Evolutionary conservation across 106 monocot genomes (phyloP).

Genomic region (Platanthera zijinensis): DNA sequence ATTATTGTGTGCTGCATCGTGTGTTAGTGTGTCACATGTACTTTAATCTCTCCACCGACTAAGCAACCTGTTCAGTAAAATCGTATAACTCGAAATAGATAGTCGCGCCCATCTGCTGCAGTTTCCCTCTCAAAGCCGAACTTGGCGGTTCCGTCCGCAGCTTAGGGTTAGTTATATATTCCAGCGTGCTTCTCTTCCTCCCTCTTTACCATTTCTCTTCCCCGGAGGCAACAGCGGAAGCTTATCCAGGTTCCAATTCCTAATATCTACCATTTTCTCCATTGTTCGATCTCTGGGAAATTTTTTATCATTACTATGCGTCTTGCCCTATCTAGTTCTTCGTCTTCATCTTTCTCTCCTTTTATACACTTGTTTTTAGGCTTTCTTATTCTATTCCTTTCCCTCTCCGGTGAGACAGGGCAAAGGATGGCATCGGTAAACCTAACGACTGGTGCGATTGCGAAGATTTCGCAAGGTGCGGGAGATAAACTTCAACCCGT

Average conservation of each 20-base stretch:
- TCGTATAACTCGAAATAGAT: not conserved
- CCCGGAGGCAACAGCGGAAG: not conserved
- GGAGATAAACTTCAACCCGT: constrained; percentile 38
- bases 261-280: too few relatives aligned
- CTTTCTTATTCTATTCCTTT: not conserved
- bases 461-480: constrained; percentile 26
- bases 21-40: too few relatives aligned
- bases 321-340: not conserved
- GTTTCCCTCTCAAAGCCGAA: constrained; percentile 5
- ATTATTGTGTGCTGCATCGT: too few relatives aligned
- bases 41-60: too few relatives aligned
- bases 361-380: not conserved
- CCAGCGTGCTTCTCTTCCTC: not conserved
- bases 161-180: constrained; percentile 1
- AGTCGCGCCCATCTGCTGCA: not conserved
- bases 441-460: constrained; percentile 25
- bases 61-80: not conserved
- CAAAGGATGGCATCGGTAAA: constrained; percentile 12
- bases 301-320: not conserved
- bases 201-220: not conserved
- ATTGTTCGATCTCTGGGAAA: not conserved
- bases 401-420: not conserved
- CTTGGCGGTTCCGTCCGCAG: not conserved
- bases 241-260: not conserved
- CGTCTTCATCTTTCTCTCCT: not conserved